Conservation (phyloP, 1,139 yeast species). For the Nematodospora anomalae region DNA sequence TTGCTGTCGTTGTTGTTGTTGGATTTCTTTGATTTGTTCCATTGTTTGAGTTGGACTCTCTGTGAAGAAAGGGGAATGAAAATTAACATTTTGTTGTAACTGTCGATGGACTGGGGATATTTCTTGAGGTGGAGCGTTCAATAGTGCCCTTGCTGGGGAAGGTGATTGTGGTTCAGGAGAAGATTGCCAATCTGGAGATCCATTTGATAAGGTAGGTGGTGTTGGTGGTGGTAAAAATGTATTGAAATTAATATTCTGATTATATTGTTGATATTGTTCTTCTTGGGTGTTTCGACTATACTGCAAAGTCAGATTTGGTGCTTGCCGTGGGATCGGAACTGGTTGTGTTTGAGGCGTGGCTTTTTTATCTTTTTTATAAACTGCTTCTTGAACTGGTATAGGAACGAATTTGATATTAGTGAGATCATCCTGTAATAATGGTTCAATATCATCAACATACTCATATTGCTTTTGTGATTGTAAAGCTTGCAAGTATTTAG, state of each 20-base stretch:
- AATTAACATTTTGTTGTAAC: constrained; percentile 19
- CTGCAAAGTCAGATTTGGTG: too few relatives aligned
- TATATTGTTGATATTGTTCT: constrained; percentile 12
- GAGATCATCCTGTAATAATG: constrained; percentile 22
- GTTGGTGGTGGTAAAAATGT: constrained; percentile 46
- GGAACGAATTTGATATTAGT: constrained; percentile 35
- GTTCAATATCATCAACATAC: constrained; percentile 47
- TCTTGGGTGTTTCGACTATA: constrained; percentile 11
- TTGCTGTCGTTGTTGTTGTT: constrained; percentile 15
- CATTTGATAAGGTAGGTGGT: constrained; percentile 41
- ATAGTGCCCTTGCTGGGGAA: constrained; percentile 23
- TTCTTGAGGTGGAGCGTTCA: constrained; percentile 13
- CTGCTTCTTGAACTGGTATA: constrained; percentile 43
- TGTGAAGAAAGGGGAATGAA: constrained; percentile 30
- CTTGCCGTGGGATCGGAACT: constrained; percentile 11
- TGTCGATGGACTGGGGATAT: constrained; percentile 31
- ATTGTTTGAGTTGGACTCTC: constrained; percentile 6
- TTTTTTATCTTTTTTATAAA: constrained; percentile 15
- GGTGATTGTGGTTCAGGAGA: constrained; percentile 47
- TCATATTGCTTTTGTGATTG: constrained; percentile 19
- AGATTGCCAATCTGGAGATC: constrained; percentile 39
- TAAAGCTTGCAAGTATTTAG: constrained; percentile 45
- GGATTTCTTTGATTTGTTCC: constrained; percentile 9
- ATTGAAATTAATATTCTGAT: constrained; percentile 16
- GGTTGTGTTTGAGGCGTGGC: constrained; percentile 8